Percentiles rank a stretch among this genome's conserved stretches.
Conservation (phyloP, 75 land plant species). For the Selaginella tamariscina region DNA sequence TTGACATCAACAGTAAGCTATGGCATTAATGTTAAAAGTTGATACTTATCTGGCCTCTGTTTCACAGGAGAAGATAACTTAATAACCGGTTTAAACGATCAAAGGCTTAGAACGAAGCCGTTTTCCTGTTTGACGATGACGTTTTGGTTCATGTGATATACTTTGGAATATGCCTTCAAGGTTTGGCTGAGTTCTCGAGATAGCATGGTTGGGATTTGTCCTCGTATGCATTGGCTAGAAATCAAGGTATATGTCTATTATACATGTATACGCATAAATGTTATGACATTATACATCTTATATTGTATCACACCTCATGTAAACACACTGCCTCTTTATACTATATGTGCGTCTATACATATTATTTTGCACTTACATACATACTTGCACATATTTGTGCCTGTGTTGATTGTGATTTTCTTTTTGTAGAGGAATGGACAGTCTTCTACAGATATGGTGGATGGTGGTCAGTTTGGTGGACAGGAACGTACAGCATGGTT, state of each 20-base stretch:
- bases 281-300: too few relatives aligned
- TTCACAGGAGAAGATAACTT: conserved; percentile 74
- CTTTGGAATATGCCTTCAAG: conserved; percentile 71
- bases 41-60: too few relatives aligned
- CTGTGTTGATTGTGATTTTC: too few relatives aligned
- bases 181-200: conserved; percentile 85
- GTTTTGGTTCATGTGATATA: conserved; percentile 71
- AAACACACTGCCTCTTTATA: too few relatives aligned
- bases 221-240: conserved; percentile 81
- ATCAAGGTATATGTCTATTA: conserved; percentile 35
- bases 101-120: conserved; percentile 56
- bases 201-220: conserved; percentile 98
- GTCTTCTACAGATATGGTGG: conserved; percentile 60
- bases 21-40: too few relatives aligned
- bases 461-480: conserved; percentile 99
- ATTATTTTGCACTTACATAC: too few relatives aligned
- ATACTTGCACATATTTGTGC: too few relatives aligned
- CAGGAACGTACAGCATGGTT: conserved; percentile 92
- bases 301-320: too few relatives aligned
- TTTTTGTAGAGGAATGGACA: not conserved
- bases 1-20: conserved; percentile 66
- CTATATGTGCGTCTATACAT: too few relatives aligned
- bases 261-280: too few relatives aligned
- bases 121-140: conserved; percentile 96
- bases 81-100: conserved; percentile 88